Percentiles rank a stretch among this genome's conserved stretches.
Conservation (phyloP, 2,329 filamentous ascomycete genomes). For the Talaromyces sp. region DNA sequence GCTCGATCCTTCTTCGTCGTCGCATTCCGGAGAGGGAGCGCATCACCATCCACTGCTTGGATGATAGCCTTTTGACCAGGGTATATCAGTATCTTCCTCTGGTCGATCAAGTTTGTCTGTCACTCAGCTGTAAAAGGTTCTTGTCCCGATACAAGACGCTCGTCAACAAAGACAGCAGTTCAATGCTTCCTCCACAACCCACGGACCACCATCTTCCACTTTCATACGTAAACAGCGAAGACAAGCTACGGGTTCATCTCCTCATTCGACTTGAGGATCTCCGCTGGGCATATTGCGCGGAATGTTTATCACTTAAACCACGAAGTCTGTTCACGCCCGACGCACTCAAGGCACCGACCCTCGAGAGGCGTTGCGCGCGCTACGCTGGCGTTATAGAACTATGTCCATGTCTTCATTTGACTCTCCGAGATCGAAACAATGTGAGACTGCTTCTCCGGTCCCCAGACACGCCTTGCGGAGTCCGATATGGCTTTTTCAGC, state of each 20-base stretch:
- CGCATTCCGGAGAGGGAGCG: not conserved
- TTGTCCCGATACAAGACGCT: conserved; percentile 9
- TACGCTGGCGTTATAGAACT: not conserved
- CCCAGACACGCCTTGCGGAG: not conserved
- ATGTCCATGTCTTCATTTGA: not conserved
- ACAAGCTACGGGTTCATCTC: conserved; percentile 13
- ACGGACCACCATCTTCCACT: conserved; percentile 8
- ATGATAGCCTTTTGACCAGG: conserved; percentile 10
- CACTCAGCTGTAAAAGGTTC: conserved; percentile 17
- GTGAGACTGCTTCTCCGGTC: not conserved
- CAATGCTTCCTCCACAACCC: conserved; percentile 13
- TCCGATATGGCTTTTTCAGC: not conserved
- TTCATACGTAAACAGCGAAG: conserved; percentile 15
- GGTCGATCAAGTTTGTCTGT: conserved; percentile 16
- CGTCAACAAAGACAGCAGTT: conserved; percentile 12
- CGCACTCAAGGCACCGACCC: not conserved
- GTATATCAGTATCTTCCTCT: conserved; percentile 10
- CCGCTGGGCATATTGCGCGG: conserved; percentile 15
- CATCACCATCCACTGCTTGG: conserved; percentile 10
- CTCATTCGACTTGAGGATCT: conserved; percentile 15
- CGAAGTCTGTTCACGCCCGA: conserved; percentile 10
- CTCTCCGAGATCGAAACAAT: not conserved
- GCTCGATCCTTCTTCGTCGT: not conserved
- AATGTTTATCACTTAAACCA: conserved; percentile 16
- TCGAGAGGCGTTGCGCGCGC: not conserved